These are phyloP conservation scores for Suhomyces canberraensis DNA, from an alignment of 805 yeast genomes.

Conservation along the genomic window DNA sequence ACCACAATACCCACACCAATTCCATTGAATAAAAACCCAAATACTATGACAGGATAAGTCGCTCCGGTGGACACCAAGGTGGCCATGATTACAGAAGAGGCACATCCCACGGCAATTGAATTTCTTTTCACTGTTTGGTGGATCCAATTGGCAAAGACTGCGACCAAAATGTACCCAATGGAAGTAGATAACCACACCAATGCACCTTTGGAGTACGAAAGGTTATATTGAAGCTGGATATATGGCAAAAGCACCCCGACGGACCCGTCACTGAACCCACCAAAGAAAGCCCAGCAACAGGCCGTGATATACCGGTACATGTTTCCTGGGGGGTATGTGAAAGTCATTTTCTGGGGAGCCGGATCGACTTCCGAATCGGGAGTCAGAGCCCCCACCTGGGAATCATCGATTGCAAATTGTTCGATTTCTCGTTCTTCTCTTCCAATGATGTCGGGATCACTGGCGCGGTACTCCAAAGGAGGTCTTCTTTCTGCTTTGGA, in stretches of 20 bases:
- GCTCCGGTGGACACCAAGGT: constrained; percentile 18
- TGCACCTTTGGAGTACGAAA: constrained; percentile 18
- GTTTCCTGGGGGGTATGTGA: constrained; percentile 15
- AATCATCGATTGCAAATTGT: background rate
- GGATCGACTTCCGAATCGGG: background rate
- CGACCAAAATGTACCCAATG: constrained; percentile 17
- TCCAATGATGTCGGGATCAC: background rate
- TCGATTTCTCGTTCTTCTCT: background rate
- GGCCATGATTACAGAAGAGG: constrained; percentile 12
- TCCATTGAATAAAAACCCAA: constrained; percentile 23
- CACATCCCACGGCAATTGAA: constrained; percentile 13
- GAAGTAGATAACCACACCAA: constrained; percentile 22
- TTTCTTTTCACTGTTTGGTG: constrained; percentile 15
- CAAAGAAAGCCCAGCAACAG: constrained; percentile 16
- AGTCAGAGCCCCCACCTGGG: background rate
- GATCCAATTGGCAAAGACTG: constrained; percentile 14
- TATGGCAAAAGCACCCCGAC: constrained; percentile 22
- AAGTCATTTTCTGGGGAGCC: constrained; percentile 10
- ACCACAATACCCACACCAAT: constrained; percentile 19
- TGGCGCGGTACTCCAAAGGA: background rate
- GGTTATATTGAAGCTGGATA: constrained; percentile 17
- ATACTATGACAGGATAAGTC: constrained; percentile 19
- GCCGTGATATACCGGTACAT: constrained; percentile 13
- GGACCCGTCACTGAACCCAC: constrained; percentile 19
- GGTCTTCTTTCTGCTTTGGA: constrained; percentile 1